These are phyloP conservation scores for Mortierella sp. DNA, from an alignment of 371 early-diverging fungal genomes.

Conservation along the genomic window DNA sequence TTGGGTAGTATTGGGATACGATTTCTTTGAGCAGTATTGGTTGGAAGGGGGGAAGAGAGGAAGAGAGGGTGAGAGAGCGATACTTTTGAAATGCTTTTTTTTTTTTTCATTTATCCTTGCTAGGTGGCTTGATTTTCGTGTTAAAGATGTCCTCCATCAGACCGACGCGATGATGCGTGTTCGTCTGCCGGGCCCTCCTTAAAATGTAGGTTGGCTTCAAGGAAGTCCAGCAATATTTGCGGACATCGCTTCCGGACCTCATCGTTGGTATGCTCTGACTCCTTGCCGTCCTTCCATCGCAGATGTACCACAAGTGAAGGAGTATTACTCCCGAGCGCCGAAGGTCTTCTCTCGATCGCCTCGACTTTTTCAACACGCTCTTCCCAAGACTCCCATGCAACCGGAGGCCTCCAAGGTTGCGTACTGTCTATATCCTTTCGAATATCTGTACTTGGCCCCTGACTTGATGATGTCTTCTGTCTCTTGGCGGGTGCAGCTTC, in stretches of 20 bases:
- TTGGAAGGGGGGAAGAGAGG: neutral
- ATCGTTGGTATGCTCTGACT: neutral
- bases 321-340: neutral
- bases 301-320: conserved; percentile 14
- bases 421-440: neutral
- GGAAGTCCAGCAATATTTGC: conserved; percentile 14
- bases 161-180: no score
- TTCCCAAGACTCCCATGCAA: conserved; percentile 19
- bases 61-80: no score
- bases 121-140: neutral
- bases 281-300: conserved; percentile 10
- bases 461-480: neutral
- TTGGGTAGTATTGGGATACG: no score
- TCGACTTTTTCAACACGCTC: conserved; percentile 6
- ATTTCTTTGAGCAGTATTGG: no score
- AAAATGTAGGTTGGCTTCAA: conserved; percentile 22
- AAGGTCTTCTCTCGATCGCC: conserved; percentile 12
- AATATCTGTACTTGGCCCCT: neutral
- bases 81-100: no score
- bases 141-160: no score
- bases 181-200: conserved; percentile 2
- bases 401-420: conserved; percentile 17
- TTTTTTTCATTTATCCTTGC: neutral
- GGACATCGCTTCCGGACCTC: conserved; percentile 18
- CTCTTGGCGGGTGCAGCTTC: neutral